Conservation (phyloP, 805 yeast genomes). For the Suhomyces sp. region DNA sequence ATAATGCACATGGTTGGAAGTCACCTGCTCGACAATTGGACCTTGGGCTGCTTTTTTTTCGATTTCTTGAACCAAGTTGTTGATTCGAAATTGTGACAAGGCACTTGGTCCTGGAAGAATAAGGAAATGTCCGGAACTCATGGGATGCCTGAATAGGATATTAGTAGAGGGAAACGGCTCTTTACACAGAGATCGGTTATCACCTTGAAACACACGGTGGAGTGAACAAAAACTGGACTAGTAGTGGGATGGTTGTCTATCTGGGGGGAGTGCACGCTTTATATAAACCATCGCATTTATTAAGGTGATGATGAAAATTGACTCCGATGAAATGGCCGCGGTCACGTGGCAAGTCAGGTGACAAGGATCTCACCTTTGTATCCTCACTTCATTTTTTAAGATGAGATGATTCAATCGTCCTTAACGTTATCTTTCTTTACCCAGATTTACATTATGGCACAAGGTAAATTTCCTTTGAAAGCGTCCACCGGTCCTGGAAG, state of each 20-base stretch:
- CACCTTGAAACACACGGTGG: slow-evolving; percentile 1
- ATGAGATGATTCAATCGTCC: no score
- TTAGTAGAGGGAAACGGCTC: no score
- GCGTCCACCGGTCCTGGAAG: slow-evolving; percentile 38
- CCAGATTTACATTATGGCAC: slow-evolving; percentile 52
- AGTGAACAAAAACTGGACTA: slow-evolving; percentile 2
- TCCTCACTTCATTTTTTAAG: no score
- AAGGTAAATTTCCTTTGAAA: slow-evolving; percentile 64
- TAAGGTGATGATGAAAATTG: slow-evolving; percentile 1
- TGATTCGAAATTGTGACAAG: slow-evolving; percentile 81
- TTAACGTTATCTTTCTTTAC: neutral
- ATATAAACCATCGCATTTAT: slow-evolving; percentile 5
- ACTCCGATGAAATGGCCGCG: slow-evolving; percentile 3
- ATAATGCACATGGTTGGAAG: slow-evolving; percentile 79
- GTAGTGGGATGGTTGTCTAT: neutral
- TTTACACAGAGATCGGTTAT: no score
- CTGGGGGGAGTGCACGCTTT: slow-evolving; percentile 1
- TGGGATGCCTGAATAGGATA: no score
- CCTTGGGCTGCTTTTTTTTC: slow-evolving; percentile 62
- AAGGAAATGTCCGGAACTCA: slow-evolving; percentile 31
- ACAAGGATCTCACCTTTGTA: no score
- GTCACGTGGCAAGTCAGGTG: no score
- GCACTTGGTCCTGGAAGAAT: slow-evolving; percentile 86
- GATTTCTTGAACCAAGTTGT: slow-evolving; percentile 68
- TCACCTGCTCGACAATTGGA: slow-evolving; percentile 65